phyloP scores from a whole-genome alignment of 148 eudicot genomes.

The Amaranthus hypochondriacus region DNA sequence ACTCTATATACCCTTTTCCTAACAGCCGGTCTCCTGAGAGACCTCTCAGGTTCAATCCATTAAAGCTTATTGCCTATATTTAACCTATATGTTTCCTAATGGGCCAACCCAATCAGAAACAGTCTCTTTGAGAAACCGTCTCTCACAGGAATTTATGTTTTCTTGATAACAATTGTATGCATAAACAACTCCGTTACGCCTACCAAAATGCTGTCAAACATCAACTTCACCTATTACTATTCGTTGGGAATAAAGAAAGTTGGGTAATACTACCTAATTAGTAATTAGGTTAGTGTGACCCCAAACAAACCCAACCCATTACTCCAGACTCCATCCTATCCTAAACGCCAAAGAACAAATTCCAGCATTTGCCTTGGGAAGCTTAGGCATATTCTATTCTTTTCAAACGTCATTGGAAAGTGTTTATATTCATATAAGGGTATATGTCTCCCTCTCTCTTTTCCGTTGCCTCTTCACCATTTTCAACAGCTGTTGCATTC shows the following conservation, averaged over 20 bases:
- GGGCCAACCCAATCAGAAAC: too few relatives aligned
- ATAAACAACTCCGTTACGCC: neutral
- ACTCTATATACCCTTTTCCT: too few relatives aligned
- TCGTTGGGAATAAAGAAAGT: neutral
- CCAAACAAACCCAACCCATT: neutral
- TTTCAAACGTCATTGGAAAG: slow-evolving; percentile 11
- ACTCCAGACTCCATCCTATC: neutral
- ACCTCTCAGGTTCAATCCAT: too few relatives aligned
- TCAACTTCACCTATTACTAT: neutral
- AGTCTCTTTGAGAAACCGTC: too few relatives aligned
- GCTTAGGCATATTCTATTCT: neutral
- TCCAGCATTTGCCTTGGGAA: slow-evolving; percentile 7
- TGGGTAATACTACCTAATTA: slow-evolving; percentile 5
- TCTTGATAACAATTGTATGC: too few relatives aligned
- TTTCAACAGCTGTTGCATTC: slow-evolving; percentile 6
- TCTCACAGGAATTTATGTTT: too few relatives aligned
- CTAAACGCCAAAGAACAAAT: neutral
- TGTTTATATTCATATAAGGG: neutral
- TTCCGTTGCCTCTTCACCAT: slow-evolving; percentile 19
- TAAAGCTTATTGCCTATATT: too few relatives aligned
- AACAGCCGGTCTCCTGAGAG: too few relatives aligned
- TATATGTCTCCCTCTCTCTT: slow-evolving; percentile 17
- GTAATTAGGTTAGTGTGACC: neutral
- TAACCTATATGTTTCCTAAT: too few relatives aligned
- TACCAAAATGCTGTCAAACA: neutral